phyloP scores from a whole-genome alignment of 352 stramenopile species.

The Phytophthora syringae region DNA sequence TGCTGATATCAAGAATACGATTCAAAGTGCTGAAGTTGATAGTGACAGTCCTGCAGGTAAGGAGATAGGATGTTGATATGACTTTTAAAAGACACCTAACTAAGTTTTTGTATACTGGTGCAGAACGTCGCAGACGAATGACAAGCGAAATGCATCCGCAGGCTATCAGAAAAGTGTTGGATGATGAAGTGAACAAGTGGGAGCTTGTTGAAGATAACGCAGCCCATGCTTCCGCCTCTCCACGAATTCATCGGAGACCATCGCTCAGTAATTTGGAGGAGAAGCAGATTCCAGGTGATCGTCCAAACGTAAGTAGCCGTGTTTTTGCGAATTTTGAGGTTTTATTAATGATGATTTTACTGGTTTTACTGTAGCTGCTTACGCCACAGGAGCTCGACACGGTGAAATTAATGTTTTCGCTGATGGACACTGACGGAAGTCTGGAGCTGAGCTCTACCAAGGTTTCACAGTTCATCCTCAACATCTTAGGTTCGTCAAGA shows the following conservation, averaged over 20 bases:
- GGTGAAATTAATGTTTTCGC: constrained; percentile 82
- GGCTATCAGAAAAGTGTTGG: constrained; percentile 66
- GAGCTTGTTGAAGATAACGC: constrained; percentile 56
- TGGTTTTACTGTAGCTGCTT: constrained; percentile 45
- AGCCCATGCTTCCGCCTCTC: background rate
- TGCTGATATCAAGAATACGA: too few species aligned
- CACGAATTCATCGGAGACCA: constrained; percentile 26
- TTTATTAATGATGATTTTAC: background rate
- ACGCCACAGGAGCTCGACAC: constrained; percentile 70
- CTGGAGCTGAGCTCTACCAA: constrained; percentile 63
- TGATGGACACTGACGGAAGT: constrained; percentile 81
- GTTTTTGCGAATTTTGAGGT: background rate
- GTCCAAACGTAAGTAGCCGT: constrained; percentile 34
- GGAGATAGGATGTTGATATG: background rate
- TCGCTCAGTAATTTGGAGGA: constrained; percentile 25
- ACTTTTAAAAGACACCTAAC: too few species aligned
- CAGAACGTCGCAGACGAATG: constrained; percentile 51
- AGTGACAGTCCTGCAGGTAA: constrained; percentile 31
- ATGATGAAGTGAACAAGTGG: constrained; percentile 75
- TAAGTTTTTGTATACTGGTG: too few species aligned
- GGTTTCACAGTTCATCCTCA: constrained; percentile 73
- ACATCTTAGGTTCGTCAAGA: constrained; percentile 63
- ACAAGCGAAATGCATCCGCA: constrained; percentile 85
- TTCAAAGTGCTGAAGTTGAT: constrained; percentile 8
- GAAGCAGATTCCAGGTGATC: constrained; percentile 25